Percentiles rank a stretch among this genome's conserved stretches.
phyloP scores from a whole-genome alignment of 176 grass and related monocot genomes.

The Musa itinerans region DNA sequence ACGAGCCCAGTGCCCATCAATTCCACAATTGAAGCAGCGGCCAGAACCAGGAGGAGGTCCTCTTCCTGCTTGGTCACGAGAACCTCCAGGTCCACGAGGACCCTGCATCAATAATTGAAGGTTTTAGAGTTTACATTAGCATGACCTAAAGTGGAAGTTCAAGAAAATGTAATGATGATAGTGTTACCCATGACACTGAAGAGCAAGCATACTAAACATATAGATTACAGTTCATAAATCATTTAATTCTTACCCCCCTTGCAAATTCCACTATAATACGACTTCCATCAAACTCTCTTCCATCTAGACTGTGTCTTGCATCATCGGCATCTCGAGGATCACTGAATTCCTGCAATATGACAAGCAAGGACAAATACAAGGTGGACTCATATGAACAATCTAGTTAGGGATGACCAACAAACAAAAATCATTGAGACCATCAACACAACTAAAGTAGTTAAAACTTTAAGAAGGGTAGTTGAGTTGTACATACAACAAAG shows the following conservation, averaged over 20 bases:
- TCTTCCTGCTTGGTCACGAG: conserved; percentile 75
- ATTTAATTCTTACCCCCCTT: conserved; percentile 55
- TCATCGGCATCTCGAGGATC: conserved; percentile 95
- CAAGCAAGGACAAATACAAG: conserved; percentile 9
- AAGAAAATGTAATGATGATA: neutral
- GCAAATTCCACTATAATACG: conserved; percentile 89
- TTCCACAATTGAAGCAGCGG: conserved; percentile 90
- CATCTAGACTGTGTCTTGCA: conserved; percentile 77
- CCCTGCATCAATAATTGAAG: conserved; percentile 22
- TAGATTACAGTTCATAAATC: neutral
- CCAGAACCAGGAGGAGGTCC: conserved; percentile 88
- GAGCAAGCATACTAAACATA: neutral
- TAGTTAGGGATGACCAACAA: neutral
- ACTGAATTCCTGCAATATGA: conserved; percentile 61
- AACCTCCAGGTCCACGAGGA: conserved; percentile 60
- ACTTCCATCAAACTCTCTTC: conserved; percentile 87
- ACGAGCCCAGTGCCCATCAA: conserved; percentile 97
- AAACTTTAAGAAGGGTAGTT: conserved; percentile 3
- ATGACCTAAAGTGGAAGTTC: neutral
- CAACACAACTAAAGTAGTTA: neutral
- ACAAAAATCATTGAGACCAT: neutral
- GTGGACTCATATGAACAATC: neutral
- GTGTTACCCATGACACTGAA: neutral
- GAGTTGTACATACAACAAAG: conserved; percentile 67
- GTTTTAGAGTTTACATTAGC: neutral